phyloP scores from a whole-genome alignment of 225 moss, liverwort and hornwort species.

The Takakia lepidozioides region DNA sequence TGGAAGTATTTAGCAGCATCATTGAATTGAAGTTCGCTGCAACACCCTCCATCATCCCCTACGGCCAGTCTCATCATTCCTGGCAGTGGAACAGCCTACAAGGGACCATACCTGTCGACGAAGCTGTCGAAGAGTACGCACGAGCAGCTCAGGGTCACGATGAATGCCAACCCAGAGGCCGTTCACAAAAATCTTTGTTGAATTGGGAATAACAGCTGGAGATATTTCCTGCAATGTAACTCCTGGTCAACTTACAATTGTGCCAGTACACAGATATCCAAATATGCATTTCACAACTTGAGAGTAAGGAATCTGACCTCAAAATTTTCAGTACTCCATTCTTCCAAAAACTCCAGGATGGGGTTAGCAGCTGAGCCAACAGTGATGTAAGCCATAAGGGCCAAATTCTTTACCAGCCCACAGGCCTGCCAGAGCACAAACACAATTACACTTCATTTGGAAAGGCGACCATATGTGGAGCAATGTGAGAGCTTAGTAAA shows the following conservation, averaged over 20 bases:
- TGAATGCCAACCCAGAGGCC: conserved; percentile 99
- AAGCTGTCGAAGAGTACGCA: conserved; percentile 82
- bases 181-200: conserved; percentile 98
- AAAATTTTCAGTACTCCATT: conserved; percentile 99
- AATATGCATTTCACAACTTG: too few species aligned
- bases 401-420: conserved; percentile 94
- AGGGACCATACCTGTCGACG: conserved; percentile 81
- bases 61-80: too few species aligned
- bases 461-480: too few species aligned
- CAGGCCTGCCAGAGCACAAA: conserved; percentile 42
- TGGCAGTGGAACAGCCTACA: too few species aligned
- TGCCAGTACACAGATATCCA: too few species aligned
- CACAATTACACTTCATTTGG: too few species aligned
- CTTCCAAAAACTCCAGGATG: conserved; percentile 97
- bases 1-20: too few species aligned
- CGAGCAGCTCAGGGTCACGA: conserved; percentile 93
- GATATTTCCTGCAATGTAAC: conserved; percentile 61
- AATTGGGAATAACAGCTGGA: conserved; percentile 95
- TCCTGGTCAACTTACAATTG: conserved; percentile 1
- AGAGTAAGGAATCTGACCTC: too few species aligned
- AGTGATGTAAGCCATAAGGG: conserved; percentile 98
- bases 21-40: too few species aligned
- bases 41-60: too few species aligned
- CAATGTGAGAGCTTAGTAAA: too few species aligned
- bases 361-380: conserved; percentile 96